Evolutionary conservation across 2,329 filamentous ascomycete genomes (phyloP).

Genomic region (Pseudopithomyces maydicus): DNA sequence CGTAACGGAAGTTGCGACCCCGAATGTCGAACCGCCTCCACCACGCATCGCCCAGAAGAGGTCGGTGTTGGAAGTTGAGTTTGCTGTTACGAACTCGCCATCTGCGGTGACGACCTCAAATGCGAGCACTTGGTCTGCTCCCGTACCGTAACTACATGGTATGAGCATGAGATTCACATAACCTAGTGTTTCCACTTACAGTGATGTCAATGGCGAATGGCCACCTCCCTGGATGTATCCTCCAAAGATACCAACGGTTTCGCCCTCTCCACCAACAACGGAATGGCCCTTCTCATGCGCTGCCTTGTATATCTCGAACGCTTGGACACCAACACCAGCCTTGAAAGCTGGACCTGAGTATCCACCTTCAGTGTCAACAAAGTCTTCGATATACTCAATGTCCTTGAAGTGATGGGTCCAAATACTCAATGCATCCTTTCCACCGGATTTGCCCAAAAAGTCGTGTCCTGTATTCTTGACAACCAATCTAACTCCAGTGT

Average conservation of each 20-base stretch:
- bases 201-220: slow-evolving; percentile 58
- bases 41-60: slow-evolving; percentile 45
- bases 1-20: slow-evolving; percentile 39
- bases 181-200: slow-evolving; percentile 26
- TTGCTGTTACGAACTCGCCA: slow-evolving; percentile 36
- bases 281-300: slow-evolving; percentile 54
- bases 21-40: slow-evolving; percentile 42
- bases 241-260: slow-evolving; percentile 57
- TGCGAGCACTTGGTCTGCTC: slow-evolving; percentile 44
- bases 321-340: slow-evolving; percentile 60
- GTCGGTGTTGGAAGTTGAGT: slow-evolving; percentile 36
- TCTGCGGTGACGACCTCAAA: slow-evolving; percentile 30
- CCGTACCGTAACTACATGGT: slow-evolving; percentile 41
- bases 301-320: slow-evolving; percentile 58
- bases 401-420: slow-evolving; percentile 45
- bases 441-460: slow-evolving; percentile 42
- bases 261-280: slow-evolving; percentile 58
- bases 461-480: slow-evolving; percentile 46
- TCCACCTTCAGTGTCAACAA: slow-evolving; percentile 33
- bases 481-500: slow-evolving; percentile 37
- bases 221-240: slow-evolving; percentile 57
- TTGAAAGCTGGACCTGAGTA: slow-evolving; percentile 59
- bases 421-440: slow-evolving; percentile 41
- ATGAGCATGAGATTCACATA: slow-evolving; percentile 25
- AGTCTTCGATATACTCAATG: slow-evolving; percentile 41